Evolutionary conservation across 1,284 basidiomycete species (phyloP), one percentile per base, ranked within the genome.

Genomic region (Trichosporon asahii): DNA sequence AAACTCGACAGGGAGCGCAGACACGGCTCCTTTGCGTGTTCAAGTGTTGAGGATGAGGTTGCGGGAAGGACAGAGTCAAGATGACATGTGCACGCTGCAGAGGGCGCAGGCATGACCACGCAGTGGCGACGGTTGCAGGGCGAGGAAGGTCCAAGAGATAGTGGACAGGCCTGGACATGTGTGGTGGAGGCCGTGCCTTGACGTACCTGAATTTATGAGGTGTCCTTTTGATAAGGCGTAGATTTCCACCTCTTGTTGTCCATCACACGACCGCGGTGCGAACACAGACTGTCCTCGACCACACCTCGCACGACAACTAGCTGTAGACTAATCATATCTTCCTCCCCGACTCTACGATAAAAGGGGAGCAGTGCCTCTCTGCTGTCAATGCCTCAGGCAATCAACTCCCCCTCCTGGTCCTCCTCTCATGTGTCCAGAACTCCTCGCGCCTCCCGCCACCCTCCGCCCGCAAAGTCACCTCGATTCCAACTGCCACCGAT

Each of bases 371-470:
- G 57, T 61, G 57, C 57, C 33, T 61, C 57, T 7, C 57, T 23
- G 57, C 57, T 61, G 35, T 66, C 35, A 37, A 74, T 74, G 73
- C 73, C 73, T 27, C 73, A 70, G 67, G 66, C 75, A 21, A 66
- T 69, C 60, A 46, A 69, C 21, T 73, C 71, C 53, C 69, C 78
- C 33, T 73, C 77, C 63, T 76, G 75, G 71, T 77, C 77, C n/a
- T 78, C 76, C 21, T 67, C 74, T 14, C 77, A 77, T 66, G 76
- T 73, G 70, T 70, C 75, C 40, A 78, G 76, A 71, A 68, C 71
- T 46, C 67, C 73, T 25, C 76, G 72, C 23, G 65, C 67, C 70
- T 46, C 70, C 40, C 67, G 72, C 65, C 64, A 49, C 12, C 69
- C 66, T 23, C 29, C 25, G n/a, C 40, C 21, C 6, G 15, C 49